Evolutionary conservation across 441 rosid genomes (phyloP).

Genomic region (Erodium texanum): DNA sequence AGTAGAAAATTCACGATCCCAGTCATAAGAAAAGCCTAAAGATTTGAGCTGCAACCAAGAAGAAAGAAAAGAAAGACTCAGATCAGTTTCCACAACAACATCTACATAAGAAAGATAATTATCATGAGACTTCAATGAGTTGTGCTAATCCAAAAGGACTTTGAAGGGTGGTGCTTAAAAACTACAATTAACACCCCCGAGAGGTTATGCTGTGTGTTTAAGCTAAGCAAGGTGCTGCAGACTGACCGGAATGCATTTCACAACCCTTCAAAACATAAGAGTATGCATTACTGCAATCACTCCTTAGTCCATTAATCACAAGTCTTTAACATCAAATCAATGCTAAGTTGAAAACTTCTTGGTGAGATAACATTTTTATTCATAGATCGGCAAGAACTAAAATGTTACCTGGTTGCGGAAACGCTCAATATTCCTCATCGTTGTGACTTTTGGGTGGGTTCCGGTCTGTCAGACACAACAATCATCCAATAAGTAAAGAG

Average conservation of each 20-base stretch:
- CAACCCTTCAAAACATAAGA: not conserved
- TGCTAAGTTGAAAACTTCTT: not conserved
- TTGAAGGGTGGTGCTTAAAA: not conserved
- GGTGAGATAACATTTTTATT: not conserved
- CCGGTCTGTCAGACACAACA: slow-evolving; percentile 56
- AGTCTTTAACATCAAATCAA: not conserved
- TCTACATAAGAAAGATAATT: not conserved
- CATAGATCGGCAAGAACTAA: not conserved
- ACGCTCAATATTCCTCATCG: slow-evolving; percentile 75
- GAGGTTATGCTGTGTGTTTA: not conserved
- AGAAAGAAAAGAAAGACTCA: not conserved
- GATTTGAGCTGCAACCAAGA: slow-evolving; percentile 65
- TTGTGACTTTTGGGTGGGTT: slow-evolving; percentile 83
- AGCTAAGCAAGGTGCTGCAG: slow-evolving; percentile 2
- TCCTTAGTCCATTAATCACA: not conserved
- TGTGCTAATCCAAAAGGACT: not conserved
- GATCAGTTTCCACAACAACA: not conserved
- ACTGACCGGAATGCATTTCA: not conserved
- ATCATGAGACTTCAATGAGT: not conserved
- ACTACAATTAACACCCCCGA: not conserved
- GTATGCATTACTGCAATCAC: not conserved
- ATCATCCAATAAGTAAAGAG: slow-evolving; percentile 12
- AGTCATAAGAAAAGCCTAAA: slow-evolving; percentile 87
- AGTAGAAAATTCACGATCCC: slow-evolving; percentile 97
- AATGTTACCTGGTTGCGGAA: slow-evolving; percentile 64